These are phyloP conservation scores for Effrenium voratum DNA, from an alignment of 73 alveolate species.

Conservation along the genomic window DNA sequence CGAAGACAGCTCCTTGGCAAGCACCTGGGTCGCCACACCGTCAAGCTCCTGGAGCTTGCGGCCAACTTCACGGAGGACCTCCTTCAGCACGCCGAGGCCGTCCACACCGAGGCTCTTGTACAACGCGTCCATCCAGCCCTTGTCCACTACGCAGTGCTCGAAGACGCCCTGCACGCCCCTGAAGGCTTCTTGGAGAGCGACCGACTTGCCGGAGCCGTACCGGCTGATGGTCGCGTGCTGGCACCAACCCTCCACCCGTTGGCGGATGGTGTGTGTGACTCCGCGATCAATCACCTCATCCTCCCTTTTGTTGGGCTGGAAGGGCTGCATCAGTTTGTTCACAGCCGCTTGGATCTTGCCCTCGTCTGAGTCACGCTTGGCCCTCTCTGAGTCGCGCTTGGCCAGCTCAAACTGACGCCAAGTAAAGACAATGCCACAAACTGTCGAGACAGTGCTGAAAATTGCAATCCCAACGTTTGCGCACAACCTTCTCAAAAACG, in stretches of 20 bases:
- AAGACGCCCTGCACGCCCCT: conserved; percentile 7
- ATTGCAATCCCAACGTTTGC: too few relatives aligned
- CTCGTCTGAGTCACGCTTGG: too few relatives aligned
- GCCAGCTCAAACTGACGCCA: too few relatives aligned
- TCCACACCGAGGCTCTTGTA: background rate
- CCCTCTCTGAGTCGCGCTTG: too few relatives aligned
- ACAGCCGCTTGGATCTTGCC: conserved; percentile 19
- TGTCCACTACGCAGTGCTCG: background rate
- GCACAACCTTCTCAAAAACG: too few relatives aligned
- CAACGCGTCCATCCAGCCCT: background rate
- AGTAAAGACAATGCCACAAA: too few relatives aligned
- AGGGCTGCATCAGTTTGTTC: conserved; percentile 26
- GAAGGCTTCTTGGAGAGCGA: background rate
- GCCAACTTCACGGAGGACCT: background rate
- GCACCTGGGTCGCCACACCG: background rate
- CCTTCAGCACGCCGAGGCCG: background rate
- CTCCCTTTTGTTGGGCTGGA: background rate
- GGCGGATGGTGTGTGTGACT: background rate
- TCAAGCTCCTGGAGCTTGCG: background rate
- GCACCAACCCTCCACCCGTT: background rate
- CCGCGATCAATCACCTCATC: conserved; percentile 21
- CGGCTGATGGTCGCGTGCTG: conserved; percentile 60
- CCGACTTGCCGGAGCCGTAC: conserved; percentile 24
- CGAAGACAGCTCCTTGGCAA: conserved; percentile 12
- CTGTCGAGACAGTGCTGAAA: too few relatives aligned